These are phyloP conservation scores for Ceratocystis harringtonii DNA, from an alignment of 2,329 filamentous ascomycete genomes.

Conservation along the genomic window DNA sequence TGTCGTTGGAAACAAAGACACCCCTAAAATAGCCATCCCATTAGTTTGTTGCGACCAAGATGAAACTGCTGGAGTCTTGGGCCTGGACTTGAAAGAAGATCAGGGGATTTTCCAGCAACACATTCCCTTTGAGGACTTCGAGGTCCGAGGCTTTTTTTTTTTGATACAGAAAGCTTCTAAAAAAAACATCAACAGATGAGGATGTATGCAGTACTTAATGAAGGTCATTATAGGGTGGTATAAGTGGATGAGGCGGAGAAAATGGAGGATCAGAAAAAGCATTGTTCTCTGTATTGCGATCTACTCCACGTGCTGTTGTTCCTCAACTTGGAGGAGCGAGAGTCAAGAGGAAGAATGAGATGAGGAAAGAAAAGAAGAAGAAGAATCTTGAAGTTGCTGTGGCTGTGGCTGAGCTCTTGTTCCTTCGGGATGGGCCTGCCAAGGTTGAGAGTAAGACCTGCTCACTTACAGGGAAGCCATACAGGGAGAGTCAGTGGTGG, in stretches of 20 bases:
- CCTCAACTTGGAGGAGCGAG: background rate
- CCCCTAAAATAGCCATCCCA: background rate
- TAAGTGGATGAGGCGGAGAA: background rate
- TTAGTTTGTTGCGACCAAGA: constrained; percentile 1
- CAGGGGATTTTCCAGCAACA: background rate
- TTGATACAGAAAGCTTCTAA: background rate
- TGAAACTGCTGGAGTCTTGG: background rate
- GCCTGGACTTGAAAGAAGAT: background rate
- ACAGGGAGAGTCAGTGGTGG: no score
- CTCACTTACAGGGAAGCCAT: background rate
- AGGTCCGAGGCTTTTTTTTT: background rate
- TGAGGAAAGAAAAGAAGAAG: background rate
- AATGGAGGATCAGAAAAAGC: background rate
- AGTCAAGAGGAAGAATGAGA: background rate
- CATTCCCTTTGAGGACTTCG: background rate
- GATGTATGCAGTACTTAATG: no score
- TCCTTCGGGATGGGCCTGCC: background rate
- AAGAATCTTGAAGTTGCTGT: background rate
- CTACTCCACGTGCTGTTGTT: background rate
- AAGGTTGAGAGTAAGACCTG: background rate
- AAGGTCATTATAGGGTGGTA: background rate
- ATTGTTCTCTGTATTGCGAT: background rate
- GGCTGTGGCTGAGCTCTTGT: constrained; percentile 3
- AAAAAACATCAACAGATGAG: background rate
- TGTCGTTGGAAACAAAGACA: background rate